Percentiles rank a stretch among this genome's conserved stretches.
phyloP scores from a whole-genome alignment of 805 yeast species.

The Hemisphaericaspora nanyangensis region DNA sequence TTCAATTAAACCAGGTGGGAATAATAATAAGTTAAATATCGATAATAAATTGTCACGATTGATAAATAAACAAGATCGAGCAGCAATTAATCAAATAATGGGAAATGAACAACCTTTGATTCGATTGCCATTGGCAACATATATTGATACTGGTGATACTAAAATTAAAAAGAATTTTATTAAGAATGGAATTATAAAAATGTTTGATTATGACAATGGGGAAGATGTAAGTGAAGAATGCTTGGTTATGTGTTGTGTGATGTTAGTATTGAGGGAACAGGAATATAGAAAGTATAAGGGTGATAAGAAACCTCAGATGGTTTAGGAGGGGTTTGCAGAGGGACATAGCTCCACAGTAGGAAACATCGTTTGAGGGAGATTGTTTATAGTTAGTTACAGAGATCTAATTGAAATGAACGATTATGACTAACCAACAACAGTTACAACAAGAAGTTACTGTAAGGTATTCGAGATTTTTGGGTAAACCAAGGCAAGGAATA shows the following conservation, averaged over 20 bases:
- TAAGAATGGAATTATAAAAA: constrained; percentile 22
- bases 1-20: background rate
- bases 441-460: too few species aligned
- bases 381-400: too few species aligned
- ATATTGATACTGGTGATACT: constrained; percentile 21
- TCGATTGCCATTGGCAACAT: constrained; percentile 25
- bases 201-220: constrained; percentile 10
- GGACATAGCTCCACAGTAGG: background rate
- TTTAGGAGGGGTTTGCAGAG: background rate
- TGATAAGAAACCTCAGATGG: constrained; percentile 4
- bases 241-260: constrained; percentile 19
- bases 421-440: too few species aligned
- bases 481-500: too few species aligned
- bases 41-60: constrained; percentile 16
- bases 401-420: too few species aligned
- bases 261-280: constrained; percentile 31
- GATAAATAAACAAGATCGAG: constrained; percentile 18
- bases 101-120: constrained; percentile 16
- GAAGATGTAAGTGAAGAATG: constrained; percentile 15
- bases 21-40: constrained; percentile 7
- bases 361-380: too few species aligned
- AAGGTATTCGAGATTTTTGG: too few species aligned
- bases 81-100: constrained; percentile 16
- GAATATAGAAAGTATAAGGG: constrained; percentile 33
- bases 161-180: constrained; percentile 18